Conservation (phyloP, 352 stramenopile species). For the Elongisporangium prolatum region DNA sequence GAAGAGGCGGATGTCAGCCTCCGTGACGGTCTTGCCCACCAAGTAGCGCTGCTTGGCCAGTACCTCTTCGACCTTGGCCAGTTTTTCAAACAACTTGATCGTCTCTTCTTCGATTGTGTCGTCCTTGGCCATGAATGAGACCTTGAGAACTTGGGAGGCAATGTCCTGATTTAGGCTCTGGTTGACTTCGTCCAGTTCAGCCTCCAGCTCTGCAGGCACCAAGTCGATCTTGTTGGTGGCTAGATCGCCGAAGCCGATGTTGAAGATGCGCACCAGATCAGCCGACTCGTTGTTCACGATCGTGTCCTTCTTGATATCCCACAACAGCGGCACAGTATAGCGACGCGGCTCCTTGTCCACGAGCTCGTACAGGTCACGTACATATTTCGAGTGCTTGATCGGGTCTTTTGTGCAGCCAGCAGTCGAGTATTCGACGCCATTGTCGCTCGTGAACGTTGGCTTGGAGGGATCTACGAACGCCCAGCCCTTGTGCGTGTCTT, state of each 20-base stretch:
- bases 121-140: constrained; percentile 58
- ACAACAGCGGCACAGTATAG: constrained; percentile 61
- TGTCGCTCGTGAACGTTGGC: constrained; percentile 3
- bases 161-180: constrained; percentile 53
- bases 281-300: constrained; percentile 86
- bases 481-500: constrained; percentile 32
- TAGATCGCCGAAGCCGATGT: constrained; percentile 33
- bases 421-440: constrained; percentile 14
- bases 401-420: constrained; percentile 16
- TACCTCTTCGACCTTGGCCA: constrained; percentile 28
- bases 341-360: constrained; percentile 11
- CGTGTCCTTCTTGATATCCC: constrained; percentile 58
- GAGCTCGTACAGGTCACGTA: constrained; percentile 38
- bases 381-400: constrained; percentile 19
- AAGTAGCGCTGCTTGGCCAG: constrained; percentile 19
- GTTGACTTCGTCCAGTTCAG: constrained; percentile 58
- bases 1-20: constrained; percentile 40
- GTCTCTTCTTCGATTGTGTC: constrained; percentile 34
- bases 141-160: constrained; percentile 46
- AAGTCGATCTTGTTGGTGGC: constrained; percentile 27
- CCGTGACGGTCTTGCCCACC: constrained; percentile 22
- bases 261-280: constrained; percentile 69
- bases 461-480: constrained; percentile 19
- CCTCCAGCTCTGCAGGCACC: constrained; percentile 32
- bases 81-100: constrained; percentile 13